phyloP scores from a whole-genome alignment of 139 green algal genomes.

The Spirogloea muscicola region DNA sequence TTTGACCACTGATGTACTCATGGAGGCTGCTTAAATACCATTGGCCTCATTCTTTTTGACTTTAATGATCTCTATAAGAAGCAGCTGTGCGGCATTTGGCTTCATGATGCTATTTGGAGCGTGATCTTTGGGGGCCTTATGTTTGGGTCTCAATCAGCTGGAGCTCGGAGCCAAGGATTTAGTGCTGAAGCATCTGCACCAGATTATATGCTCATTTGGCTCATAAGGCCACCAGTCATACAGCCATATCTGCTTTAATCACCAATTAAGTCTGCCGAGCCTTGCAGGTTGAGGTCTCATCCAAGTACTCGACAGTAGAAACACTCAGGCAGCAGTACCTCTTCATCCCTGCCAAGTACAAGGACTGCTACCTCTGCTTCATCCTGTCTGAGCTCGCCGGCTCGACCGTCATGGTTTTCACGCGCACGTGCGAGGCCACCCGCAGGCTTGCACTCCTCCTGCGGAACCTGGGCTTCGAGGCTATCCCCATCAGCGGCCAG shows the following conservation, averaged over 20 bases:
- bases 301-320: conserved; percentile 94
- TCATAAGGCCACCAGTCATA: neutral
- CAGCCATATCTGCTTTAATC: neutral
- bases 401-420: conserved; percentile 82
- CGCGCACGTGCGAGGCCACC: conserved; percentile 89
- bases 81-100: no score
- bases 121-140: no score
- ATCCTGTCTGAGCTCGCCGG: conserved; percentile 82
- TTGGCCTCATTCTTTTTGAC: no score
- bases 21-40: no score
- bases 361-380: conserved; percentile 91
- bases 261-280: neutral
- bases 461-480: conserved; percentile 88
- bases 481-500: conserved; percentile 96
- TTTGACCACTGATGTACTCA: no score
- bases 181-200: no score
- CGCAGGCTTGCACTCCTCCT: conserved; percentile 85
- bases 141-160: no score
- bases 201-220: no score
- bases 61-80: no score
- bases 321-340: conserved; percentile 97
- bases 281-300: conserved; percentile 76
- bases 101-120: no score
- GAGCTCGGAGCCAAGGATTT: no score
- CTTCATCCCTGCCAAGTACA: conserved; percentile 97